Percentiles rank a stretch among this genome's conserved stretches.
Evolutionary conservation across 108 stramenopile genomes (phyloP).

Genomic region (Hondaea fermentalgiana): DNA sequence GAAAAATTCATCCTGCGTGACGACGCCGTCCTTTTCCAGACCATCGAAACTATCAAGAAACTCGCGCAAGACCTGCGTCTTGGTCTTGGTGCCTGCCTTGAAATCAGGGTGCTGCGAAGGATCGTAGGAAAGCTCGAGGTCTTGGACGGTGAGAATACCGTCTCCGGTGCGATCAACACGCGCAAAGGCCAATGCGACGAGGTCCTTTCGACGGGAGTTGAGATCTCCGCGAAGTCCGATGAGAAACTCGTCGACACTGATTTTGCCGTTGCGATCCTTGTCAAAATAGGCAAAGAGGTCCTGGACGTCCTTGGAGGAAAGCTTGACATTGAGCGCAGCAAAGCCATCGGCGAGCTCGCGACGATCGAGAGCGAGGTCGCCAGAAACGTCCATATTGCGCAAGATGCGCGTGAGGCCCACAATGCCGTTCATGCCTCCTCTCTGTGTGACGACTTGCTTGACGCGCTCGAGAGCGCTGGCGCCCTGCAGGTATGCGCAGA

Average conservation of each 20-base stretch:
- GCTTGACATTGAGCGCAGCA: neutral
- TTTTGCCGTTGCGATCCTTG: conserved; percentile 30
- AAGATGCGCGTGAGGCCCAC: neutral
- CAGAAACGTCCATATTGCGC: neutral
- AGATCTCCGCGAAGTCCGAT: conserved; percentile 37
- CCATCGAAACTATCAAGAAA: conserved; percentile 43
- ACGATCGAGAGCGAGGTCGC: neutral
- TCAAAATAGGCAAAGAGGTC: conserved; percentile 36
- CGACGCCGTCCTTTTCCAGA: conserved; percentile 32
- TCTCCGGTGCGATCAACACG: conserved; percentile 35
- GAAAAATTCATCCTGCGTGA: conserved; percentile 34
- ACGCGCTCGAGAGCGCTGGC: neutral
- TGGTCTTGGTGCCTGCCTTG: conserved; percentile 24
- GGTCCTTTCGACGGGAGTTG: conserved; percentile 25
- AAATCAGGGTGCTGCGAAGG: conserved; percentile 47
- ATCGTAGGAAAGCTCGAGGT: conserved; percentile 35
- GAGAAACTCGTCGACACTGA: conserved; percentile 33
- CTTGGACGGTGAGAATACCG: conserved; percentile 27
- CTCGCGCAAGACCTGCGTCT: conserved; percentile 22
- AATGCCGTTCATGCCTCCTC: conserved; percentile 8
- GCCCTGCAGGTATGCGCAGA: neutral
- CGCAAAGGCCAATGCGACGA: conserved; percentile 41
- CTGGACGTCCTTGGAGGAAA: conserved; percentile 20
- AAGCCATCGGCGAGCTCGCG: neutral
- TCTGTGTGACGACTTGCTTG: neutral